These are phyloP conservation scores for Pleurotus pulmonarius DNA, from an alignment of 768 basidiomycete genomes.

Conservation along the genomic window DNA sequence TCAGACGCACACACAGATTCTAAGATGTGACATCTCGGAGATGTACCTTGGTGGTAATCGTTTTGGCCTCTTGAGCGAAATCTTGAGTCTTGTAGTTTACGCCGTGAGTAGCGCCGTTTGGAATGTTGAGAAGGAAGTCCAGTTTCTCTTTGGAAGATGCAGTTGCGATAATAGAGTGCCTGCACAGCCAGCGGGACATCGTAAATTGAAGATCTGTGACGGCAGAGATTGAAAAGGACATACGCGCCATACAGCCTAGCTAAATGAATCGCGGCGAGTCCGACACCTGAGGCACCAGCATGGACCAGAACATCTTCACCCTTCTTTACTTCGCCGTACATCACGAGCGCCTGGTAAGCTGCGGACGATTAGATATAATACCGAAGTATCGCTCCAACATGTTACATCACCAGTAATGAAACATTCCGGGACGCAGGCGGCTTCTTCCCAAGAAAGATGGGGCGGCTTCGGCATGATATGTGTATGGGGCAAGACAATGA, in stretches of 20 bases:
- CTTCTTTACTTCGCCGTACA: slow-evolving; percentile 64
- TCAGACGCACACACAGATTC: background rate
- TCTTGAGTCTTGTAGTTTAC: slow-evolving; percentile 85
- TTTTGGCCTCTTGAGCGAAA: slow-evolving; percentile 71
- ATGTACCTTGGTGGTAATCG: slow-evolving; percentile 39
- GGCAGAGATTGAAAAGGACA: slow-evolving; percentile 26
- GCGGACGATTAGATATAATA: background rate
- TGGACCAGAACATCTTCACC: slow-evolving; percentile 83
- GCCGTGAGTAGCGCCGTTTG: slow-evolving; percentile 67
- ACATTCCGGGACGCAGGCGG: slow-evolving; percentile 84
- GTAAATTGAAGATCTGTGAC: background rate
- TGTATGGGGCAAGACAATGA: slow-evolving; percentile 60
- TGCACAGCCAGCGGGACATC: slow-evolving; percentile 17
- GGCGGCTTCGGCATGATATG: slow-evolving; percentile 74
- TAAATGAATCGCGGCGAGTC: slow-evolving; percentile 83
- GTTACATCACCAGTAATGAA: slow-evolving; percentile 70
- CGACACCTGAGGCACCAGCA: slow-evolving; percentile 89
- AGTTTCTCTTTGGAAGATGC: slow-evolving; percentile 84
- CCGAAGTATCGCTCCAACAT: background rate
- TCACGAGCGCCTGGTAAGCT: slow-evolving; percentile 51
- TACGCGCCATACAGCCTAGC: slow-evolving; percentile 74
- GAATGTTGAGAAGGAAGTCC: slow-evolving; percentile 64
- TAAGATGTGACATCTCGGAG: background rate
- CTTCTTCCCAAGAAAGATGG: slow-evolving; percentile 76
- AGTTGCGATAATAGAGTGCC: slow-evolving; percentile 75